Evolutionary conservation across 768 basidiomycete genomes (phyloP).

Genomic region (Phlebiopsis gigantea): DNA sequence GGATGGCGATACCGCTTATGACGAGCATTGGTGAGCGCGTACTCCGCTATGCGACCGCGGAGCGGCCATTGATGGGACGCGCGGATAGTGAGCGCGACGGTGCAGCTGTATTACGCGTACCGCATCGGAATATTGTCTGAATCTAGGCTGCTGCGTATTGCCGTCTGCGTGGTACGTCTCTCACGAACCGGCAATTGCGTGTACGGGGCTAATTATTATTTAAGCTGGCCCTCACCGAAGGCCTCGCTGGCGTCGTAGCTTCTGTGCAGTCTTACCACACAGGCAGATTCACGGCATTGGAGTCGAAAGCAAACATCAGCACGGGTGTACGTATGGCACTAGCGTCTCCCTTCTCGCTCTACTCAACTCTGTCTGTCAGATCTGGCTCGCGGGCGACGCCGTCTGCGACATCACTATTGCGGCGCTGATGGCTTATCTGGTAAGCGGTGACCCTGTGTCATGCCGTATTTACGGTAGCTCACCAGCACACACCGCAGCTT

Average conservation of each 20-base stretch:
- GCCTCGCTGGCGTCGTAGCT: neutral
- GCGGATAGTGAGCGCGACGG: neutral
- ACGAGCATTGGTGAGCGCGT: slow-evolving; percentile 1
- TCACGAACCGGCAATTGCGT: too few species aligned
- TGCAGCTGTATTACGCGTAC: slow-evolving; percentile 2
- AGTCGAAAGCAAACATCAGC: neutral
- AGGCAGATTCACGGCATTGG: neutral
- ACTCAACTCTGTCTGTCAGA: neutral
- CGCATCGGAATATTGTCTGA: neutral
- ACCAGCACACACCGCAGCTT: neutral
- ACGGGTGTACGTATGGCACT: neutral
- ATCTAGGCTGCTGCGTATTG: neutral
- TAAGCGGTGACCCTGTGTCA: neutral
- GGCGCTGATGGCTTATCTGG: slow-evolving; percentile 14
- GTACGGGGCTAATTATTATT: neutral
- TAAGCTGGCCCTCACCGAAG: slow-evolving; percentile 1
- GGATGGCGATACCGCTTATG: neutral
- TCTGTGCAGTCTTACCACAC: neutral
- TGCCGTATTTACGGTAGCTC: neutral
- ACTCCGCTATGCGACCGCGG: too few species aligned
- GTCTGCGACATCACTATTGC: slow-evolving; percentile 26
- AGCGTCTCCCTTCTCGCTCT: neutral
- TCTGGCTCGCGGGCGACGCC: slow-evolving; percentile 19
- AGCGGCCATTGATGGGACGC: too few species aligned
- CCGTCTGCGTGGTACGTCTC: neutral